Base-by-base conservation (phyloP, 2,329 filamentous ascomycete species). In the Beauveria varroae region DNA sequence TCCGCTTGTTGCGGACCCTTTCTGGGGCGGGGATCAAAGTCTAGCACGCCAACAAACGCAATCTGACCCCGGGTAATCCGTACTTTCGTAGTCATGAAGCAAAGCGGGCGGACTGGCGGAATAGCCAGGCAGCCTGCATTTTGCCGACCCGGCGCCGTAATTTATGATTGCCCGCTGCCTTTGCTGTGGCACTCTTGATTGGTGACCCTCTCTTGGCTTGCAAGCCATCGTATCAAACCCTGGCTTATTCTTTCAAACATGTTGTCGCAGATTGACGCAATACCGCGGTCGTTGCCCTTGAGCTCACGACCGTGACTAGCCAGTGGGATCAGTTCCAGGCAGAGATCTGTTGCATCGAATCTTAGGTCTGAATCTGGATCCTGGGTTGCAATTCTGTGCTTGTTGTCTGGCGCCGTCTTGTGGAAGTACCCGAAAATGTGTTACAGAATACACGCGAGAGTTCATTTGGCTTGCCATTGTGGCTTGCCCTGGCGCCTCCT, bases 91-190 rank as follows among this genome's bases (percentile, higher is more conserved):
- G 40, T 37, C 52, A 46, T 24, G 26, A 41, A 51, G 26, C 37
- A 49, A 43, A 51, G 57, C 40, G 47, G 55, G 30, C 20, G 20
- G 55, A 14, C 46, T 50, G 40, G 40, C 57, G 49, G 57, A 40
- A 59, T 59, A 59, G 49, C 57, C 57, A 40, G 52, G 40, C 46
- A 53, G 24, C 12, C 37, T 60, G 49, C 26, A 24, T 26, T 60
- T 60, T 54, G 58, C 58, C 58, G 58, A 60, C 50, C 58, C 58
- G 58, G 58, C 58, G 50, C 58, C 58, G 58, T 16, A 46, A 41
- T 37, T 59, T 26, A 47, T 53, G 5, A 46, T 52, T 52, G 20
- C 34, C 34, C 34, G 12, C 49, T 52, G 57, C 41, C 49, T 44
- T 46, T n/a, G 28, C 16, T 18, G 54, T 47, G 26, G 22, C 54